Evolutionary conservation across 106 monocot genomes (phyloP), one percentile per base, ranked within the genome.

Genomic region (Ottelia alismoides): DNA sequence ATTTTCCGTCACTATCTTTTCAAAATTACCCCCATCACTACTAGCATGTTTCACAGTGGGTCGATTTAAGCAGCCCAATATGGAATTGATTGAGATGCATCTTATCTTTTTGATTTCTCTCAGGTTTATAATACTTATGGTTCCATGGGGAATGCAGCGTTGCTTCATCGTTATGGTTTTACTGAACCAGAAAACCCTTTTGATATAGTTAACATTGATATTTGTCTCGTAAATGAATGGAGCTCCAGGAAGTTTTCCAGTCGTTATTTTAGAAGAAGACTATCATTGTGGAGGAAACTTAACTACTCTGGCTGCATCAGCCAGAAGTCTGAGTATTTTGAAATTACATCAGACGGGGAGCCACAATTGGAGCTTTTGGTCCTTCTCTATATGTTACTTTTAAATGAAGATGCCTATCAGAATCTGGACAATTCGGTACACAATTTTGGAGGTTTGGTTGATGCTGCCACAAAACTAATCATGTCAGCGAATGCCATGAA

Each of bases 121-220:
- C 78, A 96, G 96, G 76, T 98, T 53, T 98, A 72, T 65, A 98
- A 98, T 62, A 98, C 98, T 12, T 98, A 98, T 35, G 98, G 98
- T 12, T 68, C 65, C 14, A 85, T 72, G 79, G 85, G 98, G 10
- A 98, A 98, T 72, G 98, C 98, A 45, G 98, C 90, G 49, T 49
- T 98, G 61, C 85, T 98, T 56, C 90, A 85, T 57, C 59, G 90
- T 65, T 98, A 98, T 65, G 98, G 98, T 19, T 98, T 98, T 27
- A 90, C 98, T 28, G 90, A 98, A 68, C 61, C 53, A 20, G 74
- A 75, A 26, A 98, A 90, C 63, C 72, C 57, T 49, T 98, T 64
- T 47, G 85, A 98, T 72, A 90, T 98, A 11, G 81, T 98, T 21
- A 98, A 98, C 68, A 79, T 98, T 23, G 82, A 98, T 54, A 61